Base-by-base conservation (phyloP, 768 basidiomycete genomes). In the Termitomyces sp. region DNA sequence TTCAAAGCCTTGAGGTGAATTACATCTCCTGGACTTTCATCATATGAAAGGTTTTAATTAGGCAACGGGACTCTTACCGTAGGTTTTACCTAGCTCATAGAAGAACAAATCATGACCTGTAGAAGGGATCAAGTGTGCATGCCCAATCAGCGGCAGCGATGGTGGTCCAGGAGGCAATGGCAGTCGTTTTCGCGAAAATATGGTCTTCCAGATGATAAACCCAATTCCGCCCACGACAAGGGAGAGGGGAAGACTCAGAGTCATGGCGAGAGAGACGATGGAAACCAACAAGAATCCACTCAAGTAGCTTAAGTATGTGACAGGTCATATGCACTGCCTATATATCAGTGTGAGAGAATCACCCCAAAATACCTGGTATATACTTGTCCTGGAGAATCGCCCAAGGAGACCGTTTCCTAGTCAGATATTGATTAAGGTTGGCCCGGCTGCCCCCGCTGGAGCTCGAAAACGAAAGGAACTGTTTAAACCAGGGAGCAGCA, bases 71-170 rank as follows among this genome's bases (percentile, higher is more conserved):
- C 60, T n/a, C 44, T 21, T 23, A 72, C 75, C 75, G 57, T 75
- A 73, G 8, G 43, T 27, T 44, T 44, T 17, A 44, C 43, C 16
- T 25, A 44, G 43, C 16, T 27, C 25, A 27, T 27, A 17, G 25
- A 44, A 44, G 27, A 27, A 44, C 43, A 44, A 9, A 44, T 44
- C 25, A 8, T 27, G 61, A 50, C 67, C 59, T 11, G 56, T 52
- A 0, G 65, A 31, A 19, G 73, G 75, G n/a, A 76, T 69, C 5
- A 68, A 52, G 2, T 71, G 68, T 8, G 70, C 59, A 53, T 76
- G 73, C 7, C 75, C 75, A 11, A 76, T 64, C 43, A 76, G 29
- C 0, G 73, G 71, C 38, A 75, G 68, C 6, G 66, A 62, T 11
- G 72, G 25, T 9, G 43, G 43, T 25, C 43, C 43, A 44, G 43